Evolutionary conservation across 345 rosid species (phyloP).

Genomic region (Fremontodendron californicum): DNA sequence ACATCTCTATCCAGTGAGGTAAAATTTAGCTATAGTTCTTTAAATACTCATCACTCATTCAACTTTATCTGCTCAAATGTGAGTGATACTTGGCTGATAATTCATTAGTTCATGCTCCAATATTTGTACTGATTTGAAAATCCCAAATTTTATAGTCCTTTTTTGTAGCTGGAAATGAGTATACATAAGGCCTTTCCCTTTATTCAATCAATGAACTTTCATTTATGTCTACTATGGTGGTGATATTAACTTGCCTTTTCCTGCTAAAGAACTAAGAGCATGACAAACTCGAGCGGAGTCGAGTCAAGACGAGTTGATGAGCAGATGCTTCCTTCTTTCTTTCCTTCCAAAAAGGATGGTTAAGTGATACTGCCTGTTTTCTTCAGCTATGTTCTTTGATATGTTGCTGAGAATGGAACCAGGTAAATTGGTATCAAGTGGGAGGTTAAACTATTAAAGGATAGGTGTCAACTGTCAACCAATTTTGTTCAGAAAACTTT

Average conservation of each 20-base stretch:
- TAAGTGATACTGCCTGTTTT: not conserved
- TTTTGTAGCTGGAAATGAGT: not conserved
- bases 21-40: not conserved
- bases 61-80: not conserved
- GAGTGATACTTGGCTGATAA: not conserved
- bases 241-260: slow-evolving; percentile 1
- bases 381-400: not conserved
- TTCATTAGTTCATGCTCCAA: not conserved
- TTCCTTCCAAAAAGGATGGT: not conserved
- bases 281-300: not conserved
- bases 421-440: not conserved
- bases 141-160: not conserved
- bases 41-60: not conserved
- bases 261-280: not conserved
- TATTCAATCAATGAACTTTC: not conserved
- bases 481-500: not conserved
- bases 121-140: not conserved
- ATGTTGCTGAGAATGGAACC: not conserved
- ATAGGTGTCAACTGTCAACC: not conserved
- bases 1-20: slow-evolving; percentile 53
- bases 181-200: not conserved
- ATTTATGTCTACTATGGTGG: not conserved
- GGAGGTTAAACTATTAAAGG: not conserved
- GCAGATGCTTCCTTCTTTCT: not conserved
- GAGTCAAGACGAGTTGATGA: not conserved